A percentile compares a stretch with the other conserved stretches of the same genome.
Evolutionary conservation across 1,284 basidiomycete genomes (phyloP).

Genomic region (Ustilago loliicola): DNA sequence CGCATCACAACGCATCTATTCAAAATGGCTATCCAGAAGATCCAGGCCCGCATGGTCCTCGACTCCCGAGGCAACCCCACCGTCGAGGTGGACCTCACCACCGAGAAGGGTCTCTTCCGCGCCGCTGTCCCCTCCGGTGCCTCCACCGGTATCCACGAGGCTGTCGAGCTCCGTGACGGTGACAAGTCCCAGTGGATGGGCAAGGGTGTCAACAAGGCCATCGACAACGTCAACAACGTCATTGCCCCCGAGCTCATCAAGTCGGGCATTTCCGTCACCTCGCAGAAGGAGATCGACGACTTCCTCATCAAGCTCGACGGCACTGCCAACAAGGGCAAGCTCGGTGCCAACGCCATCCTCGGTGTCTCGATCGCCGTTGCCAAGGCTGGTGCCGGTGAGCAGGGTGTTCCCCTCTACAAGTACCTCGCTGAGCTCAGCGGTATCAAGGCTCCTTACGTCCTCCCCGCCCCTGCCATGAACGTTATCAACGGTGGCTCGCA

Average conservation of each 20-base stretch:
- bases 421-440: constrained; percentile 96
- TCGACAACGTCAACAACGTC: constrained; percentile 91
- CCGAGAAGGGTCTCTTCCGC: constrained; percentile 82
- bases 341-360: constrained; percentile 99
- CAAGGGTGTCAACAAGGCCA: constrained; percentile 90
- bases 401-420: constrained; percentile 91
- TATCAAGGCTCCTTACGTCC: constrained; percentile 85
- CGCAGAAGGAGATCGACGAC: constrained; percentile 97
- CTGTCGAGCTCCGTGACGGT: constrained; percentile 97
- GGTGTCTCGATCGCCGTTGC: constrained; percentile 97
- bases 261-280: constrained; percentile 85
- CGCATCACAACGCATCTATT: constrained; percentile 3
- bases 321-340: constrained; percentile 98
- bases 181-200: constrained; percentile 94
- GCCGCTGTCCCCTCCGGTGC: constrained; percentile 97
- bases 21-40: constrained; percentile 66
- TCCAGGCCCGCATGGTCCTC: constrained; percentile 63
- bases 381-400: constrained; percentile 83
- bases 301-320: constrained; percentile 99
- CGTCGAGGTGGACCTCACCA: constrained; percentile 69
- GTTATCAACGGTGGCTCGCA: constrained; percentile 99
- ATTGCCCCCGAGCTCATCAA: constrained; percentile 92
- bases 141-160: constrained; percentile 98
- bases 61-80: constrained; percentile 71
- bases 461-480: constrained; percentile 85